These are phyloP conservation scores for Suillus hirtellus DNA, from an alignment of 768 basidiomycete genomes.

Conservation along the genomic window DNA sequence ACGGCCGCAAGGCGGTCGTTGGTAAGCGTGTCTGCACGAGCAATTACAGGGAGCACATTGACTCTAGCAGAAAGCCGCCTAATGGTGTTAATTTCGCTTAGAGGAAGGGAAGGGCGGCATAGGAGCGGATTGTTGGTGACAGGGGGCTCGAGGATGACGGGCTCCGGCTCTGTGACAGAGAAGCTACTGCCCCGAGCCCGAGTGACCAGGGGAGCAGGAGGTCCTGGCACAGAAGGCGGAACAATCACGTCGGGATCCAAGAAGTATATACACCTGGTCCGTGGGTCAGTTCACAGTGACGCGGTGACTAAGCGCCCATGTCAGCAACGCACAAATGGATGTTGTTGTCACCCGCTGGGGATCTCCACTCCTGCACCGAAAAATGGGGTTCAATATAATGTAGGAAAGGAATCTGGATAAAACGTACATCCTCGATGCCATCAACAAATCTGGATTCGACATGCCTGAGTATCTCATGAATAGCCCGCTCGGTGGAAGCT, in stretches of 20 bases:
- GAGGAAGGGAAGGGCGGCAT: conserved; percentile 66
- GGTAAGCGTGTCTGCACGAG: conserved; percentile 77
- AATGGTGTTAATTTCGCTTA: conserved; percentile 74
- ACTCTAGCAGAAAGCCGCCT: conserved; percentile 78
- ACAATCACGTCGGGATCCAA: conserved; percentile 82
- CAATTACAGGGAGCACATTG: conserved; percentile 86
- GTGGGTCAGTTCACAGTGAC: conserved; percentile 22
- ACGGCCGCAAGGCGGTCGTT: conserved; percentile 80
- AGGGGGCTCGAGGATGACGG: conserved; percentile 79
- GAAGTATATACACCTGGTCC: conserved; percentile 78
- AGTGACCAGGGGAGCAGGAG: conserved; percentile 65
- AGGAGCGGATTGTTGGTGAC: conserved; percentile 71
- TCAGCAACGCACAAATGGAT: conserved; percentile 67
- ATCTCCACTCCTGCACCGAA: conserved; percentile 63
- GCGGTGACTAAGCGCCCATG: conserved; percentile 31
- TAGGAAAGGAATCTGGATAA: conserved; percentile 25
- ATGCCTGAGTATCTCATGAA: conserved; percentile 68
- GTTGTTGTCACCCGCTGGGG: conserved; percentile 70
- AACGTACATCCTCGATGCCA: conserved; percentile 74
- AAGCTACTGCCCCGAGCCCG: conserved; percentile 71
- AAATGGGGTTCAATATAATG: conserved; percentile 23
- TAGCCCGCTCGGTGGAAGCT: conserved; percentile 56
- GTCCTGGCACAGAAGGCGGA: conserved; percentile 65
- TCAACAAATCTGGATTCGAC: conserved; percentile 75
- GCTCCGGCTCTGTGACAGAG: conserved; percentile 70